Conservation (phyloP, 768 basidiomycete species). For the Mycena leptocephala region DNA sequence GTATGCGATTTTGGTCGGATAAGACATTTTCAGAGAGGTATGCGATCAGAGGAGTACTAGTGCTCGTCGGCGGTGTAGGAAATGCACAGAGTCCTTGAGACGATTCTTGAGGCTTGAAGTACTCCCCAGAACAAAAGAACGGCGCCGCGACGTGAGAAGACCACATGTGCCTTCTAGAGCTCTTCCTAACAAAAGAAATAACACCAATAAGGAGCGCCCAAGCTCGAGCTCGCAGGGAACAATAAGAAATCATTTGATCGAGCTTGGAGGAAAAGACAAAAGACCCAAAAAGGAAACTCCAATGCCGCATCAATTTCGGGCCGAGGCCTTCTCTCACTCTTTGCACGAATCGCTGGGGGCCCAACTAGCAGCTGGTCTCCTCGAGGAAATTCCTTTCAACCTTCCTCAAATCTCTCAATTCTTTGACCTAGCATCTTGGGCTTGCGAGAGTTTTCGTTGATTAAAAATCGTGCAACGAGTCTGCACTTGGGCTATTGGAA, state of each 20-base stretch:
- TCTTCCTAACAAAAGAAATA: slow-evolving; percentile 22
- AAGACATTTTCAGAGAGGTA: slow-evolving; percentile 31
- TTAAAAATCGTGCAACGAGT: no score
- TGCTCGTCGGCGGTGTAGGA: background rate
- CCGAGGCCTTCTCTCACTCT: no score
- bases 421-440: no score
- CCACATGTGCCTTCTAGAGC: background rate
- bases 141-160: background rate
- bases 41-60: background rate
- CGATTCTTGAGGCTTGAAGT: slow-evolving; percentile 6
- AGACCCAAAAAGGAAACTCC: slow-evolving; percentile 12
- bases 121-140: slow-evolving; percentile 30
- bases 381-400: background rate
- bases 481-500: no score
- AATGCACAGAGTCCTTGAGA: slow-evolving; percentile 3
- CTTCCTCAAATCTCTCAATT: no score
- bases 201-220: background rate
- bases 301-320: no score
- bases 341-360: no score
- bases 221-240: background rate
- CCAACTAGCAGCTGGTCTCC: no score
- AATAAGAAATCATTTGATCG: background rate
- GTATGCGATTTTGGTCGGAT: slow-evolving; percentile 54
- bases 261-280: background rate
- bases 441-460: no score